Conservation (phyloP, 2,329 filamentous ascomycete genomes). For the Gaeumannomyces tritici region DNA sequence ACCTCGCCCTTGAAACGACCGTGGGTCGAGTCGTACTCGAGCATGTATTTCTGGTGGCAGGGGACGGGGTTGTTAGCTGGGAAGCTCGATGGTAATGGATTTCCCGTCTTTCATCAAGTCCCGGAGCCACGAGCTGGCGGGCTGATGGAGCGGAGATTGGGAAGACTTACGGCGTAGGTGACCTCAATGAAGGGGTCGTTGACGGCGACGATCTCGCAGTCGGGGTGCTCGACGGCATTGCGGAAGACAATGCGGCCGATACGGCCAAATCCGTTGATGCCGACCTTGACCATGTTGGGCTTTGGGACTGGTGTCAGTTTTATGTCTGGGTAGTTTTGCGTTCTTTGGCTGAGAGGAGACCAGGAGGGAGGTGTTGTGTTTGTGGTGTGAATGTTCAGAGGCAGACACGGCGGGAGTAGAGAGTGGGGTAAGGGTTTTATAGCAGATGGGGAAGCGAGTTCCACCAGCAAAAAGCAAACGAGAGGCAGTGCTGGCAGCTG, state of each 20-base stretch:
- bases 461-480: neutral
- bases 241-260: constrained; percentile 99
- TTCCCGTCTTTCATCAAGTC: neutral
- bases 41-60: constrained; percentile 78
- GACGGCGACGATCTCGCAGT: constrained; percentile 89
- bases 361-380: neutral
- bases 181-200: constrained; percentile 99
- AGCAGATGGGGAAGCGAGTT: constrained; percentile 1
- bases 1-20: constrained; percentile 92
- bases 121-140: constrained; percentile 3
- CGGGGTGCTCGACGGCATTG: constrained; percentile 84
- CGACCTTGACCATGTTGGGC: constrained; percentile 60
- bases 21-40: constrained; percentile 98
- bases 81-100: neutral
- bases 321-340: constrained; percentile 1
- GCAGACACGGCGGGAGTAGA: constrained; percentile 15
- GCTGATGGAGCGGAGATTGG: constrained; percentile 1
- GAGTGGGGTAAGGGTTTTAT: neutral
- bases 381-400: neutral
- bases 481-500: neutral
- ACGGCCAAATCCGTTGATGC: constrained; percentile 99
- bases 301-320: constrained; percentile 1
- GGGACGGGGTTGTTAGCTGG: constrained; percentile 3
- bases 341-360: constrained; percentile 4
- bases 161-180: constrained; percentile 80